phyloP scores from a whole-genome alignment of 495 filamentous ascomycete species.

The Xeromyces bisporus region DNA sequence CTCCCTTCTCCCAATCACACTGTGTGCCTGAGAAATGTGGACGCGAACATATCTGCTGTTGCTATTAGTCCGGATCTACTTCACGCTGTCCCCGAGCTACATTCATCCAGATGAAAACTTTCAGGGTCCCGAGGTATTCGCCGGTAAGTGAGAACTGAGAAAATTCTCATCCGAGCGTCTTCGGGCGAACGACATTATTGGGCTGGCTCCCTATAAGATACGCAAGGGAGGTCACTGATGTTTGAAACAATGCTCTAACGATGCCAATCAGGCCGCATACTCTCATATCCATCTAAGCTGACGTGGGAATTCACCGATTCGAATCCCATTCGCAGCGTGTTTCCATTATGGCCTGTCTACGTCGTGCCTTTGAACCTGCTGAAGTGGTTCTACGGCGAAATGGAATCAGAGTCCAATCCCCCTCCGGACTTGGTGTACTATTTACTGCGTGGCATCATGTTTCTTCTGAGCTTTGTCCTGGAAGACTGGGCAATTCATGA shows the following conservation, averaged over 20 bases:
- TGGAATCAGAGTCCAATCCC: conserved; percentile 31
- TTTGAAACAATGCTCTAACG: conserved; percentile 4
- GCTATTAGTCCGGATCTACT: conserved; percentile 76
- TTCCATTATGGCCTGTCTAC: conserved; percentile 90
- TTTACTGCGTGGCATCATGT: conserved; percentile 73
- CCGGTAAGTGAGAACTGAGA: conserved; percentile 64
- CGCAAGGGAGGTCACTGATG: too few species aligned
- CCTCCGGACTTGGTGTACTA: conserved; percentile 72
- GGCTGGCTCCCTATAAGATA: too few species aligned
- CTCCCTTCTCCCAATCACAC: conserved; percentile 2
- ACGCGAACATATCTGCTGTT: conserved; percentile 75
- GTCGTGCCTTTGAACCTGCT: conserved; percentile 81
- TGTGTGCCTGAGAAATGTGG: conserved; percentile 48
- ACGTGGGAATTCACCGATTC: conserved; percentile 92
- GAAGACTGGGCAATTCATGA: conserved; percentile 97
- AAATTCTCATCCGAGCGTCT: neutral
- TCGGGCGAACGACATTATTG: neutral
- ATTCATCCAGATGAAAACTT: conserved; percentile 98
- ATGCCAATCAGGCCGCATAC: conserved; percentile 54
- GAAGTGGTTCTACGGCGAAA: conserved; percentile 65
- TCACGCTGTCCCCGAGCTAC: conserved; percentile 87
- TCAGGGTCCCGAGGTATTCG: conserved; percentile 91
- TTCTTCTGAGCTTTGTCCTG: conserved; percentile 81
- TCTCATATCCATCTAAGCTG: conserved; percentile 63
- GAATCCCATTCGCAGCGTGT: conserved; percentile 79